phyloP scores from a whole-genome alignment of 441 rosid species.

The Pelargonium hybrid region DNA sequence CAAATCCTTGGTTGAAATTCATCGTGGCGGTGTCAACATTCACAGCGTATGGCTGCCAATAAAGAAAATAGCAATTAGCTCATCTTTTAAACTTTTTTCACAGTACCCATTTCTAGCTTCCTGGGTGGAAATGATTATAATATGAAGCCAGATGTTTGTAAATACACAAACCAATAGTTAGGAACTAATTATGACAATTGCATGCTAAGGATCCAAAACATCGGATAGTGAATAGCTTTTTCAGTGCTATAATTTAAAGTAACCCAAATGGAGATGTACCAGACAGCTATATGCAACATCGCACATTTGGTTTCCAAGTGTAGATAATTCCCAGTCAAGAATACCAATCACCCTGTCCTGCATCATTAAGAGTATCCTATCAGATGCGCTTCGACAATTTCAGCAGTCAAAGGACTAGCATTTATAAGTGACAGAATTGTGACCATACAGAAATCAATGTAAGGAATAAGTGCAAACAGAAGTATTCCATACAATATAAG shows the following conservation, averaged over 20 bases:
- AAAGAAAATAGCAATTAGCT: slow-evolving; percentile 19
- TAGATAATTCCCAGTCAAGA: slow-evolving; percentile 93
- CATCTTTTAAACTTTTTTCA: not conserved
- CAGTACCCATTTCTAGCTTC: slow-evolving; percentile 1
- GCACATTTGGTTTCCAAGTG: slow-evolving; percentile 93
- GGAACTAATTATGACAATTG: not conserved
- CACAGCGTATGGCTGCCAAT: slow-evolving; percentile 54
- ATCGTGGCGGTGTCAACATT: slow-evolving; percentile 26
- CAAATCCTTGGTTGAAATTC: slow-evolving; percentile 42
- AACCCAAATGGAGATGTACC: slow-evolving; percentile 36
- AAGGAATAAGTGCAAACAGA: not conserved
- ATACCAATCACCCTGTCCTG: slow-evolving; percentile 90
- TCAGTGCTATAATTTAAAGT: not conserved
- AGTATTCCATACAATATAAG: too few species aligned
- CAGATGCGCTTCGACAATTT: not conserved
- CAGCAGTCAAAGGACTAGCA: not conserved
- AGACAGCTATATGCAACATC: slow-evolving; percentile 78
- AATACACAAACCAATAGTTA: not conserved
- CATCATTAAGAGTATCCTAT: slow-evolving; percentile 17
- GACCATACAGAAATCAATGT: slow-evolving; percentile 4
- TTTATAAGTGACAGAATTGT: not conserved
- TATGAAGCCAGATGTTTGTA: not conserved
- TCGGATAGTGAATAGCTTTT: not conserved
- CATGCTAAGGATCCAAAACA: not conserved
- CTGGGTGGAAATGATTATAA: not conserved